phyloP scores from a whole-genome alignment of 192 early-diverging fungal genomes.

The Coemansia sp. region DNA sequence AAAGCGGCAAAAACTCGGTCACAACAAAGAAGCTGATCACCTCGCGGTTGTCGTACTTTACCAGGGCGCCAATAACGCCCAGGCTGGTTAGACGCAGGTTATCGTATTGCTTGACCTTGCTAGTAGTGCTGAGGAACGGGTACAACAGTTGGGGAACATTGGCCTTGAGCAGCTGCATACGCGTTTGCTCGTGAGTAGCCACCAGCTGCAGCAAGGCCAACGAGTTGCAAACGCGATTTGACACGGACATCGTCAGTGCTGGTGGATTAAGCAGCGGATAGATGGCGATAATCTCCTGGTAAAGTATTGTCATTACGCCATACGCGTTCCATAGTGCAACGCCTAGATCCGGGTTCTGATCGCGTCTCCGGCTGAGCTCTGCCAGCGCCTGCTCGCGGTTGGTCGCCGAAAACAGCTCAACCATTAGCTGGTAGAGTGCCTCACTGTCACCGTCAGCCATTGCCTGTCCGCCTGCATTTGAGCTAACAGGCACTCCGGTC shows the following conservation, averaged over 20 bases:
- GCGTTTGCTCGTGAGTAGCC: conserved; percentile 90
- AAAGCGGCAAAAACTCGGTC: conserved; percentile 97
- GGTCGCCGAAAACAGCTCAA: conserved; percentile 77
- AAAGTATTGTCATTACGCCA: conserved; percentile 91
- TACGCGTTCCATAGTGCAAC: conserved; percentile 98
- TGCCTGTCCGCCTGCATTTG: conserved; percentile 4
- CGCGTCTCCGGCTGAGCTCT: conserved; percentile 91
- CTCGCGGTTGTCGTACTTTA: conserved; percentile 97
- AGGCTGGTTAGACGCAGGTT: conserved; percentile 92
- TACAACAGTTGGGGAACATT: conserved; percentile 98
- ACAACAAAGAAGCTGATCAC: conserved; percentile 93
- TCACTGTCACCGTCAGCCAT: conserved; percentile 64
- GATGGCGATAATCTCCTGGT: conserved; percentile 95
- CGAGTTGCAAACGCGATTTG: conserved; percentile 96
- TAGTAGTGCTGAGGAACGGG: conserved; percentile 94
- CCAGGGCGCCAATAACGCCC: conserved; percentile 94
- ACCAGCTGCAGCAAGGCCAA: conserved; percentile 94
- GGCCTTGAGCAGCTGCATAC: conserved; percentile 65
- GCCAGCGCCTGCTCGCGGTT: conserved; percentile 88
- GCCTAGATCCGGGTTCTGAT: conserved; percentile 93
- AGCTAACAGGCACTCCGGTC: conserved; percentile 1
- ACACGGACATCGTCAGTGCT: conserved; percentile 80
- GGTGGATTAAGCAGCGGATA: conserved; percentile 90
- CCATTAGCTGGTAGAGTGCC: conserved; percentile 77
- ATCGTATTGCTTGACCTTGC: conserved; percentile 94